Conservation (phyloP, 2,329 filamentous ascomycete species). For the Cyclaneusma minus region DNA sequence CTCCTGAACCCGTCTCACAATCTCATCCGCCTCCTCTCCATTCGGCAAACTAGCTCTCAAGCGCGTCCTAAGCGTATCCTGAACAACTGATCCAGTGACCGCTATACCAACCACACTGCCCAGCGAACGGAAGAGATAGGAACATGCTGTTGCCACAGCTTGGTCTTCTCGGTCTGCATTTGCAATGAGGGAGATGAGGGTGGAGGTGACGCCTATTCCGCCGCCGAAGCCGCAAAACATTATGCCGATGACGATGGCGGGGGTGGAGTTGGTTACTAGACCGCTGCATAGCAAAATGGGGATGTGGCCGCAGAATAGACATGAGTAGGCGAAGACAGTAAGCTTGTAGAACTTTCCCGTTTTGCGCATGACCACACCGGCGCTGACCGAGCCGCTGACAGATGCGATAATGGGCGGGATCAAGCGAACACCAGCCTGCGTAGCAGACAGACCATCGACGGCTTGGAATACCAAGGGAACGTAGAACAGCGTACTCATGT, state of each 20-base stretch:
- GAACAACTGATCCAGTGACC: constrained; percentile 50
- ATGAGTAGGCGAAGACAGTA: constrained; percentile 38
- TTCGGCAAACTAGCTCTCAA: constrained; percentile 36
- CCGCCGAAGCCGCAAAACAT: constrained; percentile 31
- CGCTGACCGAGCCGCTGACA: constrained; percentile 47
- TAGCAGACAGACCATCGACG: constrained; percentile 46
- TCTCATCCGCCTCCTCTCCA: constrained; percentile 43
- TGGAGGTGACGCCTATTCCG: constrained; percentile 51
- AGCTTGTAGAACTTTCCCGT: constrained; percentile 60
- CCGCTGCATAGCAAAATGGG: constrained; percentile 43
- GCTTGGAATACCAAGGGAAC: constrained; percentile 69
- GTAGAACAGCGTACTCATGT: constrained; percentile 47
- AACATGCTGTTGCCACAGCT: constrained; percentile 63
- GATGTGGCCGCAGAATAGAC: constrained; percentile 36
- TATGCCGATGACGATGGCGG: constrained; percentile 40
- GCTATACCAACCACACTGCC: constrained; percentile 56
- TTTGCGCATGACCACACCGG: constrained; percentile 51
- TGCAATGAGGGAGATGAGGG: constrained; percentile 55
- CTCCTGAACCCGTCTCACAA: constrained; percentile 53
- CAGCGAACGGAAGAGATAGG: constrained; percentile 65
- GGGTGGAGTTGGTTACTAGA: constrained; percentile 28
- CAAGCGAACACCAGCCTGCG: constrained; percentile 46
- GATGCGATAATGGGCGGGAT: constrained; percentile 48
- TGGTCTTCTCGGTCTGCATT: constrained; percentile 53
- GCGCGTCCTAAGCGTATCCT: constrained; percentile 45